Evolutionary conservation across 108 stramenopile genomes (phyloP).

Genomic region (Fragilariopsis cylindrus): DNA sequence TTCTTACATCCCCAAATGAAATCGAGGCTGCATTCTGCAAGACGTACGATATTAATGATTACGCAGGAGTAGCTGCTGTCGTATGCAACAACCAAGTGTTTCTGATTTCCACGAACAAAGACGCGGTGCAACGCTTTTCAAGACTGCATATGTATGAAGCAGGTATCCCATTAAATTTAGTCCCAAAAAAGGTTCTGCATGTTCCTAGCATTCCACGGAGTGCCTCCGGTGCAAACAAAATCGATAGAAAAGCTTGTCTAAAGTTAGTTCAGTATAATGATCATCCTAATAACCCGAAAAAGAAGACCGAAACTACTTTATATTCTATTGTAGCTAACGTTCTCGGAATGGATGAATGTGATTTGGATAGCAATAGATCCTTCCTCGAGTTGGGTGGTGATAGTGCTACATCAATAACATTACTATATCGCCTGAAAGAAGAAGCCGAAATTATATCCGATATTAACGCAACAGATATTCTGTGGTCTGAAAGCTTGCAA

Average conservation of each 20-base stretch:
- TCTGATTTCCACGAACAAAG: constrained; percentile 20
- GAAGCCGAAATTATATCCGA: neutral
- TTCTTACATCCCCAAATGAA: constrained; percentile 39
- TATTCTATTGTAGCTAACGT: constrained; percentile 18
- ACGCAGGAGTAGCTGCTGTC: constrained; percentile 3
- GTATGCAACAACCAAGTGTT: constrained; percentile 25
- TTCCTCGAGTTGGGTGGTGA: constrained; percentile 54
- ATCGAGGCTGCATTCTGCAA: constrained; percentile 35
- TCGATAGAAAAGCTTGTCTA: constrained; percentile 22
- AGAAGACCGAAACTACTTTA: neutral
- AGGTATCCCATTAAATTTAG: constrained; percentile 42
- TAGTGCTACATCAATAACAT: constrained; percentile 38
- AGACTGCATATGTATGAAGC: constrained; percentile 30
- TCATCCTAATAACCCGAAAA: neutral
- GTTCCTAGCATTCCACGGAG: constrained; percentile 19
- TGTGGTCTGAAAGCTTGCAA: constrained; percentile 18
- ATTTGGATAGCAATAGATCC: constrained; percentile 26
- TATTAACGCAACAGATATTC: constrained; percentile 21
- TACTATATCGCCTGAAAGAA: constrained; percentile 30
- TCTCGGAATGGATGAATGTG: constrained; percentile 8
- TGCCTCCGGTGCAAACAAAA: constrained; percentile 30
- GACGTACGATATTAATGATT: constrained; percentile 7
- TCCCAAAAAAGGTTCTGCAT: constrained; percentile 30
- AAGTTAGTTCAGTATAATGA: constrained; percentile 12
- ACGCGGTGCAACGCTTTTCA: constrained; percentile 23